Percentiles rank a stretch among this genome's conserved stretches.
phyloP scores from a whole-genome alignment of 2,329 filamentous ascomycete genomes.

The Fusarium pininemorale region DNA sequence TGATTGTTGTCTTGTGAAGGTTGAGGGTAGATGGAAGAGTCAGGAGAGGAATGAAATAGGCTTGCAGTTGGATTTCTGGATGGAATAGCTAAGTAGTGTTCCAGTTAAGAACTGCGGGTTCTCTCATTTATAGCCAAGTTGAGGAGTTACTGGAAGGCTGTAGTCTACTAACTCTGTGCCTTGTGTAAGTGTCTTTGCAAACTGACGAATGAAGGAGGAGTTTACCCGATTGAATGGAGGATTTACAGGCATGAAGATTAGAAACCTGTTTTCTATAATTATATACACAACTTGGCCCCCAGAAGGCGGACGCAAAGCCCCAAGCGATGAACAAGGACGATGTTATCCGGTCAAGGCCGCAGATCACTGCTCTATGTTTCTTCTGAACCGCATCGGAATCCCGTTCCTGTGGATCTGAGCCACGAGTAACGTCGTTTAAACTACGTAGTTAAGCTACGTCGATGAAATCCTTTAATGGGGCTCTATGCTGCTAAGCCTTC shows the following conservation, averaged over 20 bases:
- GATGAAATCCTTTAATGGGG: background rate
- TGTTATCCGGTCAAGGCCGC: background rate
- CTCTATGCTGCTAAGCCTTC: background rate
- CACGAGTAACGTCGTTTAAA: background rate
- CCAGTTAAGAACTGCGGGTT: background rate
- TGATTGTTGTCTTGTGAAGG: background rate
- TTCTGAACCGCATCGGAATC: background rate
- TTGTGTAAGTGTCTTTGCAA: background rate
- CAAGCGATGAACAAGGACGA: background rate
- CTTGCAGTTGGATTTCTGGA: rapidly evolving
- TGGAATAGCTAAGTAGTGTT: background rate
- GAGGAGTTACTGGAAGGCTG: rapidly evolving
- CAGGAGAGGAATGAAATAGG: rapidly evolving
- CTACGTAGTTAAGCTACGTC: background rate
- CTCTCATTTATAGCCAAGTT: background rate
- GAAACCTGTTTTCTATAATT: background rate
- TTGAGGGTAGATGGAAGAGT: background rate
- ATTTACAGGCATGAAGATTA: rapidly evolving
- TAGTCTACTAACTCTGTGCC: background rate
- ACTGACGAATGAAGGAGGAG: background rate
- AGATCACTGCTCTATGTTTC: background rate
- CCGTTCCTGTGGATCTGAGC: rapidly evolving
- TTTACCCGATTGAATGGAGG: background rate
- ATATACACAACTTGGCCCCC: background rate
- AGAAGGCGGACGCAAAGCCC: background rate